These are phyloP conservation scores for Eucalyptus marginata DNA, from an alignment of 345 rosid species.

Conservation along the genomic window DNA sequence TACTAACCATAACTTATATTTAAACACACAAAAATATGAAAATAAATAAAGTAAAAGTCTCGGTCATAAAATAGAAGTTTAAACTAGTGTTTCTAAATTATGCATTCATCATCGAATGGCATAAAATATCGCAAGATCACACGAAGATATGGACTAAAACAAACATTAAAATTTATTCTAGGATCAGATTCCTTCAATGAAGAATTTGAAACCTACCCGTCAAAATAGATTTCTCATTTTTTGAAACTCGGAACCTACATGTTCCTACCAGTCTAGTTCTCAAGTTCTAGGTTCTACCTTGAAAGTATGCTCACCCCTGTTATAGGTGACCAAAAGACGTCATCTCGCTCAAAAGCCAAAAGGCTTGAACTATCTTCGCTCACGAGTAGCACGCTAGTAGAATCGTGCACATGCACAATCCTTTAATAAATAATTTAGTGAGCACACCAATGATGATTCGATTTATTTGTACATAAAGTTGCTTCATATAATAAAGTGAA, in stretches of 20 bases:
- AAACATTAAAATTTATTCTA: too few relatives aligned
- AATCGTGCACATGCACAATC: not conserved
- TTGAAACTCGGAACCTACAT: rapidly evolving
- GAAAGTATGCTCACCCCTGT: rapidly evolving
- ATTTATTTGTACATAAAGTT: not conserved
- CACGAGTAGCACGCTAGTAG: not conserved
- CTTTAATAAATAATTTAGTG: not conserved
- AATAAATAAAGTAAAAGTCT: too few relatives aligned
- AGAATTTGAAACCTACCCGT: rapidly evolving
- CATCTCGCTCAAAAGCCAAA: not conserved
- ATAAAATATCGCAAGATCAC: rapidly evolving
- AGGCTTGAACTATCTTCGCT: not conserved
- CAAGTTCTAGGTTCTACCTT: rapidly evolving
- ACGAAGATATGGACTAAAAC: too few relatives aligned
- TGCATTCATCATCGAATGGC: rapidly evolving
- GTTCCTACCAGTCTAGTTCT: rapidly evolving
- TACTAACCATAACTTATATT: too few relatives aligned
- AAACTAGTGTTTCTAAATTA: too few relatives aligned
- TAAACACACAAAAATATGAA: rapidly evolving
- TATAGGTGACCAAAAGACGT: rapidly evolving
- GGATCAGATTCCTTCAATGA: rapidly evolving
- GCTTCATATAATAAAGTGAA: not conserved
- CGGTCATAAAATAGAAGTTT: rapidly evolving
- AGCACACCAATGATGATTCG: not conserved
- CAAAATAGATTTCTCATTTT: rapidly evolving